Evolutionary conservation across 176 grass and related monocot genomes (phyloP), one percentile per base, ranked within the genome.

Genomic region (Raddia guianensis): DNA sequence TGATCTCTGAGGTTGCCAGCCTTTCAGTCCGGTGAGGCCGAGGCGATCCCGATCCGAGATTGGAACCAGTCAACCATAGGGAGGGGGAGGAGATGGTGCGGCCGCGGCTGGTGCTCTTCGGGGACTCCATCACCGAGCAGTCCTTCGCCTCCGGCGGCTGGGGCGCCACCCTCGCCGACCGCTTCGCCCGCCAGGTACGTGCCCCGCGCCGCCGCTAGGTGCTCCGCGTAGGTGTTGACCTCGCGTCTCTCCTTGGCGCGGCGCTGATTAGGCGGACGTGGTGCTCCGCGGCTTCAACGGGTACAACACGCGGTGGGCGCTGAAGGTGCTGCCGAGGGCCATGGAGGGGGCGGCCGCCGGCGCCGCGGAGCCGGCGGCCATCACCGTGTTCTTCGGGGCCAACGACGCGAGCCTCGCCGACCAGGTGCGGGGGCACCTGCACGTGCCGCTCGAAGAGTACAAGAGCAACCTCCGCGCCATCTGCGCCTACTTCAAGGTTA

Each of bases 291-390:
- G 95, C 7, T 55, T 87, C 84, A 91, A 88, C 72, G 92, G 95
- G 15, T 98, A 95, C 84, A 98, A 98, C 88, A 95, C 95, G 66
- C 73, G 92, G 18, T 98, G 95, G 95, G 92, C 78, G 66, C 88
- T 89, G 60, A 80, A 80, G 86, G 85, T 92, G 68, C 73, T 89
- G 79, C 44, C 68, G 21, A 84, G 87, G 40, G 86, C 83, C 21
- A 89, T 93, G 86, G 84, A 84, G 27, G 90, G 84, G 65, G 68
- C 87, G 51, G 60, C 20, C 82, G 75, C 21, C 33, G 73, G 37
- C 8, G 65, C 8, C 2, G 55, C 43, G 4, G 63, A 87, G 8
- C 95, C 95, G 61, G 90, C 84, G 14, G 95, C 84, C 12, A 68
- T 90, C 43, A 89, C 86, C 49, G 78, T 98, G 35, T 98, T 98